Base-by-base conservation (phyloP, 2,329 filamentous ascomycete species). In the Epichloe coenophiala region DNA sequence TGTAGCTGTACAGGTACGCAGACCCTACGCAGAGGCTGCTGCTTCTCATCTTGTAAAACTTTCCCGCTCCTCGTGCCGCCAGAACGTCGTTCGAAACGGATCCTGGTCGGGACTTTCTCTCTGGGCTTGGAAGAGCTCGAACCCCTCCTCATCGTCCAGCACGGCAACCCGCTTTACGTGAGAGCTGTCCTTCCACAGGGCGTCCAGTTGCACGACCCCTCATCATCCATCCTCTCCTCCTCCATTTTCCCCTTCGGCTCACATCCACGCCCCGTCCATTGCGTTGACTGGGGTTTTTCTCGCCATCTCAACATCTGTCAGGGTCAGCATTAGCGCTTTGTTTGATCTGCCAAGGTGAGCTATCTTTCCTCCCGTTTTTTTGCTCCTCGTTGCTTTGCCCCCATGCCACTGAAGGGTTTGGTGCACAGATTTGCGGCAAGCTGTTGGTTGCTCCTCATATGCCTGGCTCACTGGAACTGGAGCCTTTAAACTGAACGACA, bases 181-280 rank as follows among this genome's bases (percentile, higher is more conserved):
- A 8, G 39, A 17, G 11, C 39, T 27, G n/a, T 47, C 36, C 27
- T 44, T 47, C 45, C 45, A 39, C 45, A 17, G 11, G 21, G 36
- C 45, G 13, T 48, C 5, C n/a, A 19, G 23, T 48, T 27, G 47
- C 43, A 46, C 39, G 44, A 46, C 43, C 51, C 47, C 43, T 52
- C 43, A 21, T 45, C 44, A 2, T 48, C 33, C 11, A 38, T 49
- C 13, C 13, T 42, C 39, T 37, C 47, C 23, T 48, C 17, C 12
- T 42, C 39, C 38, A 27, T 9, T 9, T 13, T 33, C 31, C 19
- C 33, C 15, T 40, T 8, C 47, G 13, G 31, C 39, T 41, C 38
- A 33, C 38, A 21, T 31, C 46, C 5, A 33, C 38, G 41, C n/a
- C 27, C 11, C 8, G 39, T 41, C 7, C 47, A 21, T 40, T 21